Evolutionary conservation across 257 asterid species (phyloP).

Genomic region (Linderniella brevidens): DNA sequence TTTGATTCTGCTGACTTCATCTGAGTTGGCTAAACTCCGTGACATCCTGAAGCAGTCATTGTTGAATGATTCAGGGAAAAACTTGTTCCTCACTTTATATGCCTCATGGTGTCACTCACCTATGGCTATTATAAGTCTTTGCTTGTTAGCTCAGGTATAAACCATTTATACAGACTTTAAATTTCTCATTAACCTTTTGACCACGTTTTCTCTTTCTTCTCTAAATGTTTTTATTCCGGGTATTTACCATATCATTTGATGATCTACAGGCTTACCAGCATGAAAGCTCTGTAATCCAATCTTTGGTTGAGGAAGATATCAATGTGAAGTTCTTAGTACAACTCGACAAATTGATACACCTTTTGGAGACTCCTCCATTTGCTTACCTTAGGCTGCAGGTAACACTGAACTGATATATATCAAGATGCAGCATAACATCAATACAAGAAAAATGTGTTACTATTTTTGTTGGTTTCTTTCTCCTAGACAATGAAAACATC

Average conservation of each 20-base stretch:
- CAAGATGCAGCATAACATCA: too few relatives aligned
- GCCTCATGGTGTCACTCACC: constrained; percentile 99
- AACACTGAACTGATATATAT: not conserved
- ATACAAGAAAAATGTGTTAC: too few relatives aligned
- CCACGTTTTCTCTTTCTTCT: too few relatives aligned
- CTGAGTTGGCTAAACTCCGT: constrained; percentile 82
- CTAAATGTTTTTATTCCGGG: not conserved
- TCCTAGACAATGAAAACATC: too few relatives aligned
- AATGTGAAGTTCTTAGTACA: constrained; percentile 90
- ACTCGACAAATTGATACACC: constrained; percentile 88
- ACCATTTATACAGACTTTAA: too few relatives aligned
- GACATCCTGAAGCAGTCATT: constrained; percentile 63
- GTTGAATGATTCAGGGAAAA: constrained; percentile 56
- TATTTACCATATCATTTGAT: constrained; percentile 10
- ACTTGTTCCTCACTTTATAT: constrained; percentile 68
- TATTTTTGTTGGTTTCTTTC: too few relatives aligned
- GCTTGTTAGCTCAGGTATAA: constrained; percentile 87
- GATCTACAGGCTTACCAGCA: constrained; percentile 70
- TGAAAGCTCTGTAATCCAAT: constrained; percentile 82
- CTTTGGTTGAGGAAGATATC: constrained; percentile 86
- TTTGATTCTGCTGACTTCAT: constrained; percentile 92
- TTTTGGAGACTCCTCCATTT: constrained; percentile 90
- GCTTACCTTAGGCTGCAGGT: constrained; percentile 97
- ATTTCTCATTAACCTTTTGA: too few relatives aligned
- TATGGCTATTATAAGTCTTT: constrained; percentile 95